Evolutionary conservation across 1,139 yeast genomes (phyloP).

Genomic region (Fermentozyma sake): DNA sequence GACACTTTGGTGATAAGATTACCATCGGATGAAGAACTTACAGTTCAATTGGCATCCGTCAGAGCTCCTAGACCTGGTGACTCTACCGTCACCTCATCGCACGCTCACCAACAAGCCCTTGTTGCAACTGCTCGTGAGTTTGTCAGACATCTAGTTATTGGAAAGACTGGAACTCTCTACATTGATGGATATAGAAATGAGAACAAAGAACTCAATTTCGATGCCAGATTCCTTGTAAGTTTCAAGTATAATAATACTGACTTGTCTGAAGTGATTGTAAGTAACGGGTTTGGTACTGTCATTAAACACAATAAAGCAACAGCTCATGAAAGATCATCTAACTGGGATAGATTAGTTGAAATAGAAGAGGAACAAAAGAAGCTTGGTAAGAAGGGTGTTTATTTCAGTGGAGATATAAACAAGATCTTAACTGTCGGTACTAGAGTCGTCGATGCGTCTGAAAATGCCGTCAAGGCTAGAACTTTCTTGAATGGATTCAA

Average conservation of each 20-base stretch:
- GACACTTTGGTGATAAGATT: conserved; percentile 60
- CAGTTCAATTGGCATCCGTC: conserved; percentile 71
- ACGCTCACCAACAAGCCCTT: conserved; percentile 41
- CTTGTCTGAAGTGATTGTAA: conserved; percentile 58
- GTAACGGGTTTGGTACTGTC: conserved; percentile 72
- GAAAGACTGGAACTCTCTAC: conserved; percentile 56
- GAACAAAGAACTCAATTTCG: conserved; percentile 52
- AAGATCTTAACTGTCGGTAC: conserved; percentile 50
- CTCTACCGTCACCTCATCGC: conserved; percentile 42
- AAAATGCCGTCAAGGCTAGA: conserved; percentile 64
- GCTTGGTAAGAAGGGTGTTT: conserved; percentile 56
- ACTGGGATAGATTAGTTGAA: conserved; percentile 76
- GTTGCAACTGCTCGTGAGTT: conserved; percentile 68
- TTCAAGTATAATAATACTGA: conserved; percentile 43
- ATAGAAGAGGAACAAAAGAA: conserved; percentile 60
- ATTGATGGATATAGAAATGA: conserved; percentile 68
- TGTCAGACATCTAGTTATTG: conserved; percentile 63
- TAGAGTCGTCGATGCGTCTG: conserved; percentile 77
- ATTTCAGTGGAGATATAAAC: conserved; percentile 40
- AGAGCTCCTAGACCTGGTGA: conserved; percentile 71
- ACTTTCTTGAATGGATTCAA: conserved; percentile 69
- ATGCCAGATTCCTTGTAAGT: conserved; percentile 63
- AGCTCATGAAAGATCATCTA: conserved; percentile 60
- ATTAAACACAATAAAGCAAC: conserved; percentile 74
- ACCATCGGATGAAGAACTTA: conserved; percentile 45